Conservation (phyloP, 306 rosid species). For the Sicyos baderoa region DNA sequence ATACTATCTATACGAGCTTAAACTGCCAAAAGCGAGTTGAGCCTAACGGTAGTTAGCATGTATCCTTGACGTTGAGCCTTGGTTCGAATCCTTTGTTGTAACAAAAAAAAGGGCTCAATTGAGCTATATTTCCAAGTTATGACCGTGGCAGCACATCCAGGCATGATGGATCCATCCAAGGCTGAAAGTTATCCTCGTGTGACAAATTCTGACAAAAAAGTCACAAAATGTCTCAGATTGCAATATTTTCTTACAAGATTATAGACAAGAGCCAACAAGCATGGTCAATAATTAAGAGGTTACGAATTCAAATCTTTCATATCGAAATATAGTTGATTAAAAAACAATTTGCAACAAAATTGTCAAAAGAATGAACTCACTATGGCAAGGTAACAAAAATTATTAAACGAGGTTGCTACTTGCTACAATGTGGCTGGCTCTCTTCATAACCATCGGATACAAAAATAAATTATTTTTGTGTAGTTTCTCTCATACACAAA, state of each 20-base stretch:
- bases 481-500: neutral
- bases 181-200: constrained; percentile 35
- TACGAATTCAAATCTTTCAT: no score
- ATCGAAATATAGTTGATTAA: no score
- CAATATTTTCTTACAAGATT: neutral
- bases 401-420: neutral
- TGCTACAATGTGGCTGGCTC: neutral
- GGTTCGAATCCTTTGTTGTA: neutral
- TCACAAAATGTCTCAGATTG: constrained; percentile 14
- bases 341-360: neutral
- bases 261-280: no score
- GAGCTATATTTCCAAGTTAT: constrained; percentile 15
- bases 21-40: no score
- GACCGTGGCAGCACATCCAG: constrained; percentile 25
- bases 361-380: neutral
- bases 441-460: neutral
- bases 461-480: neutral
- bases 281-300: no score
- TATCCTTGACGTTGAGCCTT: no score
- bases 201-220: constrained; percentile 38
- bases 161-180: constrained; percentile 52
- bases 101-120: neutral
- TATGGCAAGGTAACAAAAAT: neutral
- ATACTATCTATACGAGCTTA: no score
- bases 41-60: neutral